A percentile compares a stretch with the other conserved stretches of the same genome.
Evolutionary conservation across 2,329 filamentous ascomycete species (phyloP).

Genomic region (Penicillium sp.): DNA sequence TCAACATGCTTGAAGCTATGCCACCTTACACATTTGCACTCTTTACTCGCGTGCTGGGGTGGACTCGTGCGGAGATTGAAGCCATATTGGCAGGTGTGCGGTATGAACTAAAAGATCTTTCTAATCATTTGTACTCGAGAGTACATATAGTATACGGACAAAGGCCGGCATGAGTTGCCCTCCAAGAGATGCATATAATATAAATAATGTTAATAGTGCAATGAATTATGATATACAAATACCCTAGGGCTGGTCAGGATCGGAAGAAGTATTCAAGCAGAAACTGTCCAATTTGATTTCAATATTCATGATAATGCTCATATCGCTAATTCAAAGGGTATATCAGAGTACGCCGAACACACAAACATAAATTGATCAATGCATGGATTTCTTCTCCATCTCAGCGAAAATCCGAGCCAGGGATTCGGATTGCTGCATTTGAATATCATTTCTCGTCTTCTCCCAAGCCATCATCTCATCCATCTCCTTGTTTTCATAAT

Average conservation of each 20-base stretch:
- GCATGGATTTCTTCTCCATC: conserved; percentile 9
- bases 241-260: no score
- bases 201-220: neutral
- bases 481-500: conserved; percentile 10
- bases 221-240: neutral
- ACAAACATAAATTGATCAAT: conserved; percentile 1
- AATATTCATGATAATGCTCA: no score
- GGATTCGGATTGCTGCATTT: conserved; percentile 11
- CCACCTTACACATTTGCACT: conserved; percentile 37
- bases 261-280: no score
- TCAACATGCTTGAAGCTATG: conserved; percentile 39
- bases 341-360: neutral
- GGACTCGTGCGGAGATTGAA: conserved; percentile 39
- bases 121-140: conserved; percentile 38
- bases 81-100: conserved; percentile 40
- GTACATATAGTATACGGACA: conserved; percentile 34
- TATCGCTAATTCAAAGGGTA: neutral
- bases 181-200: neutral
- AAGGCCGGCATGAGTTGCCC: conserved; percentile 10
- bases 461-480: conserved; percentile 19
- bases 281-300: no score
- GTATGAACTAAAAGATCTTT: conserved; percentile 37
- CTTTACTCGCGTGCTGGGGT: conserved; percentile 42
- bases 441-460: conserved; percentile 11
- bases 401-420: conserved; percentile 12